Conservation (phyloP, 2,329 filamentous ascomycete genomes). For the Macrophomina tecta region DNA sequence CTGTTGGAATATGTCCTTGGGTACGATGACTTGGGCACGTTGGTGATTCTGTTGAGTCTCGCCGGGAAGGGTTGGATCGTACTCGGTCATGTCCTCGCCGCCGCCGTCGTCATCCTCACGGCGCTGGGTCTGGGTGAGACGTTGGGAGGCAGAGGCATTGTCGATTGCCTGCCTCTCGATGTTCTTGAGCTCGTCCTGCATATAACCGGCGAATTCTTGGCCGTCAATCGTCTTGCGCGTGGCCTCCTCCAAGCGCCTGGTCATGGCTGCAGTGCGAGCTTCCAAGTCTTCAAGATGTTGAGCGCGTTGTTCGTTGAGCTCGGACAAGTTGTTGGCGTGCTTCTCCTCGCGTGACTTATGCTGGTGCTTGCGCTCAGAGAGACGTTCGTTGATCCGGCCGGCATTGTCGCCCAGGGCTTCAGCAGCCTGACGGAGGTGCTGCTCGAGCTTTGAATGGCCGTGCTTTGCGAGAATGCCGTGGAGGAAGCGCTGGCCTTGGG, state of each 20-base stretch:
- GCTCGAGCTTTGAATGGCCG: conserved; percentile 53
- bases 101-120: conserved; percentile 35
- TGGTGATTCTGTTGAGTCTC: conserved; percentile 42
- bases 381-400: conserved; percentile 62
- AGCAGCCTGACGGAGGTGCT: conserved; percentile 55
- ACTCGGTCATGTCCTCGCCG: conserved; percentile 48
- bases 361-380: conserved; percentile 46
- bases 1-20: conserved; percentile 45
- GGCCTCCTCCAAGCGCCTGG: conserved; percentile 61
- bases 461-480: conserved; percentile 47
- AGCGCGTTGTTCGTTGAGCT: conserved; percentile 47
- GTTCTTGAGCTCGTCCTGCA: conserved; percentile 52
- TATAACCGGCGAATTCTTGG: conserved; percentile 52
- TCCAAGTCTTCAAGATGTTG: conserved; percentile 48
- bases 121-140: conserved; percentile 18
- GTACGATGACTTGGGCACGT: conserved; percentile 39
- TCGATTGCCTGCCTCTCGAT: conserved; percentile 46
- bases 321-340: conserved; percentile 30
- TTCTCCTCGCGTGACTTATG: conserved; percentile 38
- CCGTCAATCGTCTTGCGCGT: conserved; percentile 66
- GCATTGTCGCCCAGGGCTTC: conserved; percentile 56
- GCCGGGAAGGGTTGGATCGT: conserved; percentile 47
- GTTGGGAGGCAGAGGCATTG: conserved; percentile 32
- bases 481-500: conserved; percentile 11
- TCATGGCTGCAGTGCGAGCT: conserved; percentile 58